Base-by-base conservation (phyloP, 1,284 basidiomycete genomes). In the Cryptococcus amylolentus region DNA sequence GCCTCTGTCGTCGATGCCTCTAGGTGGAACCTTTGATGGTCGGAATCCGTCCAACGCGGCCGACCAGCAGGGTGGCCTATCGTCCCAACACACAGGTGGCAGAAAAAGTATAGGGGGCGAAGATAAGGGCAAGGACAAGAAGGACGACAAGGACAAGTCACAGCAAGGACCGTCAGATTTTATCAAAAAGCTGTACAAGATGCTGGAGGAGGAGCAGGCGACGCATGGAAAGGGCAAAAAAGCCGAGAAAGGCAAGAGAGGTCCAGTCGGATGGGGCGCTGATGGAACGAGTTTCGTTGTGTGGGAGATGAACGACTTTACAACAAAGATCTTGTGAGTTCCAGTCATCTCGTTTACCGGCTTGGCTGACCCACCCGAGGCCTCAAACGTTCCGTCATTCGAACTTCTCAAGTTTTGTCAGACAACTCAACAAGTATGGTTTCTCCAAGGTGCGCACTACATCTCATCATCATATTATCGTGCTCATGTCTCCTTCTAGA, bases 291-390 rank as follows among this genome's bases (percentile, higher is more conserved):
- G 87, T 69, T 97, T 97, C 72, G 87, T 97, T 71, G 92, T 98
- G 65, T 95, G 93, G 86, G 91, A 97, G 80, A 95, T 96, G 89
- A 95, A 93, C 79, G 89, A 92, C 67, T 97, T 98, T 78, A 95
- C 92, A 45, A 95, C 92, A 73, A 86, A 87, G 49, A 90, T 97
- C 67, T 83, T 97, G 49, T 76, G 51, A 71, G 72, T 70, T 18
- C 13, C 31, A 45, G n/a, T 16, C 12, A 6, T 35, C 27, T 49
- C 23, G 23, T 23, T 3, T 23, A 23, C 23, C 23, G 23, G 23
- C 23, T 23, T 16, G 18, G 38, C 44, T 38, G 13, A 23, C 52
- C 57, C 43, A 51, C 39, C 12, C 43, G 13, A 75, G 72, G 43
- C 94, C 94, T 0, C 86, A 89, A 51, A 88, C 96, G 79, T 98